These are phyloP conservation scores for Rauvolfia tetraphylla DNA, from an alignment of 257 asterid genomes.

Conservation along the genomic window DNA sequence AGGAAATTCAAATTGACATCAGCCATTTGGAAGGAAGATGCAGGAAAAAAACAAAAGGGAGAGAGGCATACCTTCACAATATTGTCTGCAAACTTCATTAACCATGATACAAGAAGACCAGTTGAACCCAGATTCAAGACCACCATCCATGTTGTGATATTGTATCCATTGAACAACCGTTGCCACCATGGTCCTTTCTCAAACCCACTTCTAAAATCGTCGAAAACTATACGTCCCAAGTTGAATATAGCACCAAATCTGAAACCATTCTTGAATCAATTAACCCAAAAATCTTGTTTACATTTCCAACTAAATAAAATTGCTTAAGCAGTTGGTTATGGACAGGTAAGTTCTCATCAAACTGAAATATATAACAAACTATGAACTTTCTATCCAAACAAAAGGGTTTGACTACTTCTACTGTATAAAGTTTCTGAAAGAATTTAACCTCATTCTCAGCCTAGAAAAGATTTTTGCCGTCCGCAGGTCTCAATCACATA, in stretches of 20 bases:
- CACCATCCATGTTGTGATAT: slow-evolving; percentile 83
- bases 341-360: slow-evolving; percentile 7
- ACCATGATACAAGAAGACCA: slow-evolving; percentile 92
- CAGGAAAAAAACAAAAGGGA: not conserved
- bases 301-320: not conserved
- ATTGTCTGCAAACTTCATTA: slow-evolving; percentile 97
- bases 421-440: not conserved
- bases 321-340: not conserved
- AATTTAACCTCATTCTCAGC: slow-evolving; percentile 1
- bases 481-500: not conserved
- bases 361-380: not conserved
- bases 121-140: slow-evolving; percentile 94
- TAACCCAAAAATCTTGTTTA: not conserved
- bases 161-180: slow-evolving; percentile 77
- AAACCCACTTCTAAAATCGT: slow-evolving; percentile 87
- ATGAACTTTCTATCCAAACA: not conserved
- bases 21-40: not conserved
- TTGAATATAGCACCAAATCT: slow-evolving; percentile 95
- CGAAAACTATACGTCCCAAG: slow-evolving; percentile 70
- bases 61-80: slow-evolving; percentile 69
- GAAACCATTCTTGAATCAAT: slow-evolving; percentile 30
- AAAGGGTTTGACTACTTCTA: not conserved
- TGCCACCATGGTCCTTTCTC: slow-evolving; percentile 98
- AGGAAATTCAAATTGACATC: not conserved
- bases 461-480: not conserved